Evolutionary conservation across 2,329 filamentous ascomycete genomes (phyloP).

Genomic region (Pseudogymnoascus sp.): DNA sequence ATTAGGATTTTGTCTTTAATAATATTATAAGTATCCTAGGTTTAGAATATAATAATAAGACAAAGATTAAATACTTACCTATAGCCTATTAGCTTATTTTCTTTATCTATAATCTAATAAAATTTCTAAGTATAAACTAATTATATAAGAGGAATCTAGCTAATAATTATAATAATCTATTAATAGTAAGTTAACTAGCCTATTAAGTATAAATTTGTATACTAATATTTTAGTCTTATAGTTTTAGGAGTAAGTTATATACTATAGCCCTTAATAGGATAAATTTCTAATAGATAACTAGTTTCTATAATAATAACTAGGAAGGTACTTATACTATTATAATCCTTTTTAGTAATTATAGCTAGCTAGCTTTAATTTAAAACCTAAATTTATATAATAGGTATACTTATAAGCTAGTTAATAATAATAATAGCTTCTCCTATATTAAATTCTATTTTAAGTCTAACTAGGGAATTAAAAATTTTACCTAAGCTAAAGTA

Average conservation of each 20-base stretch:
- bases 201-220: background rate
- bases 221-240: constrained; percentile 7
- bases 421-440: constrained; percentile 38
- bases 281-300: background rate
- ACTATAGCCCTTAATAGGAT: too few species aligned
- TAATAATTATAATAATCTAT: constrained; percentile 31
- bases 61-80: too few species aligned
- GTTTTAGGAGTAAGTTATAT: constrained; percentile 29
- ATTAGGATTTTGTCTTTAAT: constrained; percentile 41
- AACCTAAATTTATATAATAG: constrained; percentile 40
- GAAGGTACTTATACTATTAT: constrained; percentile 45
- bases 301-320: constrained; percentile 36
- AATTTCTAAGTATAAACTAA: constrained; percentile 40
- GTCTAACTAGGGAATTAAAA: constrained; percentile 39
- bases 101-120: constrained; percentile 41
- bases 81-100: constrained; percentile 31
- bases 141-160: constrained; percentile 37
- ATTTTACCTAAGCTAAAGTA: constrained; percentile 34
- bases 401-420: constrained; percentile 43
- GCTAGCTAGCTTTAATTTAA: constrained; percentile 39
- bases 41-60: too few species aligned
- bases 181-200: constrained; percentile 28
- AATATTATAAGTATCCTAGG: constrained; percentile 21
- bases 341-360: constrained; percentile 43
- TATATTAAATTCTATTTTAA: constrained; percentile 45